Base-by-base conservation (phyloP, 2,329 filamentous ascomycete genomes). In the Acrodontium crateriforme region DNA sequence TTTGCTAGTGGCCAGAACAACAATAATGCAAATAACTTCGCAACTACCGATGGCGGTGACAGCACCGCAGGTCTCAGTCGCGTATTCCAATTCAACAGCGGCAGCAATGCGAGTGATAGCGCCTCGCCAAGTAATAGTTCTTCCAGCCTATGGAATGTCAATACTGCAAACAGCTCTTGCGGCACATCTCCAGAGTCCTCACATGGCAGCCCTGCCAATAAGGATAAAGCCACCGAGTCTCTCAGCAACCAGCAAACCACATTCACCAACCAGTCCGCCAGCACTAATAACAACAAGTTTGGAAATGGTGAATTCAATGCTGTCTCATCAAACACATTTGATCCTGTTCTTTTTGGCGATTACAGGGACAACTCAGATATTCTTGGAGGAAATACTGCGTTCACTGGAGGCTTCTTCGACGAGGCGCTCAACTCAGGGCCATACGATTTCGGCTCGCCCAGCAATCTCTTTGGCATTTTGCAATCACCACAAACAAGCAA, bases 351-450 rank as follows among this genome's bases (percentile, higher is more conserved):
- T 4, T 95, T 94, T 52, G 81, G 79, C 29, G 81, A 84, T 43
- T 95, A 94, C 56, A 76, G 89, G 28, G 89, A 98, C 47, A 75
- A 83, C 1, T 82, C 92, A 46, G 79, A 83, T 32, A 58, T 92
- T 11, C 62, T 64, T 40, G 75, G 60, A 46, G 70, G 67, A 23
- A 21, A n/a, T 22, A 71, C 74, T 6, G 80, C 91, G 40, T 75
- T 75, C 53, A 71, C 73, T 50, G 69, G 71, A 40, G 85, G 93
- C 42, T 79, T 83, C 9, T 78, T 91, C 49, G 77, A 85, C 10
- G 49, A 61, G 73, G 33, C 63, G 53, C 42, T 53, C 24, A 42
- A 44, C 28, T 28, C 45, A 4, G 39, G 30, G 8, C 41, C 59
- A 3, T 47, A 49, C 12, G 85, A 93, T 44, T 80, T 92, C 46